These are phyloP conservation scores for Thielaviopsis populi DNA, from an alignment of 2,329 filamentous ascomycete species.

Conservation along the genomic window DNA sequence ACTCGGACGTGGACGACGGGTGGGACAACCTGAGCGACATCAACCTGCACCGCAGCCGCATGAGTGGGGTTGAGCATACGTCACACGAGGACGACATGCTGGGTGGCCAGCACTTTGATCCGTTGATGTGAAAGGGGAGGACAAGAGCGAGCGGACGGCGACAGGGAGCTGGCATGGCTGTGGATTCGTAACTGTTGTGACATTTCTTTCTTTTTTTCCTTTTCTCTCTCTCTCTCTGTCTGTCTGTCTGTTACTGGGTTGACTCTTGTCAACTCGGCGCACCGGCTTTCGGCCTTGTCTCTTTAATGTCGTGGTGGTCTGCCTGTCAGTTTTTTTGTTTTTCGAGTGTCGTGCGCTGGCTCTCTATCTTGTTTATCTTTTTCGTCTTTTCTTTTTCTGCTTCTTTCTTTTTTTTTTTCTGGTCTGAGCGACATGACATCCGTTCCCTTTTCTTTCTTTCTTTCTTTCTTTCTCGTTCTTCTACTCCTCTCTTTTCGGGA, in stretches of 20 bases:
- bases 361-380: neutral
- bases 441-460: neutral
- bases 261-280: neutral
- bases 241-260: no score
- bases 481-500: neutral
- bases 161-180: no score
- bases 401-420: neutral
- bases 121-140: slow-evolving; percentile 26
- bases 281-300: neutral
- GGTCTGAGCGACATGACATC: neutral
- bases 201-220: neutral
- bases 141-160: no score
- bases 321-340: no score
- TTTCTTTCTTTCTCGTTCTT: neutral
- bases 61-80: slow-evolving; percentile 49
- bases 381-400: neutral
- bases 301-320: neutral
- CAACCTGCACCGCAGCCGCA: slow-evolving; percentile 39
- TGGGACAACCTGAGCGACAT: slow-evolving; percentile 45
- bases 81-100: slow-evolving; percentile 49
- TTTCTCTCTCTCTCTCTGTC: no score
- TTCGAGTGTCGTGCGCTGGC: no score
- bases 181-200: no score
- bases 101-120: slow-evolving; percentile 46
- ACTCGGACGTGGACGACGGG: slow-evolving; percentile 35